Evolutionary conservation across 2,329 filamentous ascomycete species (phyloP).

Genomic region (Verticillium zaregamsianum): DNA sequence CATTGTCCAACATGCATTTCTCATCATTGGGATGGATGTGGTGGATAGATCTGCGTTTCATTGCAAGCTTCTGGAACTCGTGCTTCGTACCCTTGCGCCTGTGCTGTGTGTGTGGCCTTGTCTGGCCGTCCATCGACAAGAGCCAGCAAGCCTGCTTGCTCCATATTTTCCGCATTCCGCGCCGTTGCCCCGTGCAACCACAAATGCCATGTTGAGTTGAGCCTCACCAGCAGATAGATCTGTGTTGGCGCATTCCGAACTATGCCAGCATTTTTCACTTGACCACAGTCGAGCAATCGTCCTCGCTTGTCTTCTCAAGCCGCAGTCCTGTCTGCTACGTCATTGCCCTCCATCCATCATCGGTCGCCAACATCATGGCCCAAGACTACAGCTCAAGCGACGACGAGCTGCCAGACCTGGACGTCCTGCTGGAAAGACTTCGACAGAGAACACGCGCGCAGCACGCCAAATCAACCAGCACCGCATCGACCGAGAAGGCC

Average conservation of each 20-base stretch:
- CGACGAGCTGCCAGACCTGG: slow-evolving; percentile 37
- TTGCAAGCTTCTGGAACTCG: too few species aligned
- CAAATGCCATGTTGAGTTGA: not conserved
- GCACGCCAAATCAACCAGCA: not conserved
- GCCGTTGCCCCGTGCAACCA: slow-evolving; percentile 12
- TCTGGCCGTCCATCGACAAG: too few species aligned
- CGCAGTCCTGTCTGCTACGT: too few species aligned
- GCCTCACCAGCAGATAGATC: not conserved
- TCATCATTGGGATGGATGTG: too few species aligned
- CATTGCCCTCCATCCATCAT: too few species aligned
- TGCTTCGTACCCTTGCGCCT: too few species aligned
- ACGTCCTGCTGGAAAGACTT: slow-evolving; percentile 19
- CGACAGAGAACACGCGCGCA: slow-evolving; percentile 5
- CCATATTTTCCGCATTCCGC: not conserved
- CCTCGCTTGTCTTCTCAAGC: too few species aligned
- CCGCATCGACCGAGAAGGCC: not conserved
- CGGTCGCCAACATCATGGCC: slow-evolving; percentile 6
- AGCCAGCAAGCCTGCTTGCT: not conserved
- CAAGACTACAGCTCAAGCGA: slow-evolving; percentile 23
- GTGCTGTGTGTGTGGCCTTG: too few species aligned
- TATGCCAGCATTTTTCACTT: not conserved
- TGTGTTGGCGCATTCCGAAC: not conserved
- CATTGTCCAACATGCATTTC: too few species aligned
- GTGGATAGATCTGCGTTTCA: too few species aligned
- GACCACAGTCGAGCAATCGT: too few species aligned